Evolutionary conservation across 768 basidiomycete genomes (phyloP).

Genomic region (Udeniomyces megalosporus): DNA sequence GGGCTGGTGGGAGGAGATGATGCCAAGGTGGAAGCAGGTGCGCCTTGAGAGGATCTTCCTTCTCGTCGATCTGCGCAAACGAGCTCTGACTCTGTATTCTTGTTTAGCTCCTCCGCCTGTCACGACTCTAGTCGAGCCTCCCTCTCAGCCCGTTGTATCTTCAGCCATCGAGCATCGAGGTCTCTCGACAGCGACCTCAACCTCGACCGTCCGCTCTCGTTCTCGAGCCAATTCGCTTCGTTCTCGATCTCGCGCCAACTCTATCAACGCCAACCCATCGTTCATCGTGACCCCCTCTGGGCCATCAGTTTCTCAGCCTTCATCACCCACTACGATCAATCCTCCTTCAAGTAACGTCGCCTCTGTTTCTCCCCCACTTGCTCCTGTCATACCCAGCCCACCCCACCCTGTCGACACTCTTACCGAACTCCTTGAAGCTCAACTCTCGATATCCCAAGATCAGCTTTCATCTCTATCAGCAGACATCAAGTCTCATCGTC

Average conservation of each 20-base stretch:
- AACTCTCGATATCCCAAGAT: constrained; percentile 1
- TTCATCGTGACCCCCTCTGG: neutral
- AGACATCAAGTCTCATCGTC: constrained; percentile 58
- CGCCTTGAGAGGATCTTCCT: no score
- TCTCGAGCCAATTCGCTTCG: constrained; percentile 27
- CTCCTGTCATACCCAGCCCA: neutral
- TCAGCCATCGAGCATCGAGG: neutral
- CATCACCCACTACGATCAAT: neutral
- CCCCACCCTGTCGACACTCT: neutral
- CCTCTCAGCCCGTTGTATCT: no score
- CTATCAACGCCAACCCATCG: neutral
- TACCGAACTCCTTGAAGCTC: neutral
- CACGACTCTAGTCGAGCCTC: no score
- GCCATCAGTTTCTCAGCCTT: neutral
- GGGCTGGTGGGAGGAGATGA: constrained; percentile 14
- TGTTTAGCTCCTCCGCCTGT: neutral
- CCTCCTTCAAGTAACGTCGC: neutral
- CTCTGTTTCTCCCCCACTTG: neutral
- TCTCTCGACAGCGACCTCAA: constrained; percentile 18
- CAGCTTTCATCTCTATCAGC: neutral
- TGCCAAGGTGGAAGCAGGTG: neutral
- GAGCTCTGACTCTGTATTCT: no score
- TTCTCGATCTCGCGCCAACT: constrained; percentile 21
- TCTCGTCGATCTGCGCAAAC: no score
- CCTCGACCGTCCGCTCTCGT: constrained; percentile 19